Conservation (phyloP, 208 protist species). For the Angomonas deanei region DNA sequence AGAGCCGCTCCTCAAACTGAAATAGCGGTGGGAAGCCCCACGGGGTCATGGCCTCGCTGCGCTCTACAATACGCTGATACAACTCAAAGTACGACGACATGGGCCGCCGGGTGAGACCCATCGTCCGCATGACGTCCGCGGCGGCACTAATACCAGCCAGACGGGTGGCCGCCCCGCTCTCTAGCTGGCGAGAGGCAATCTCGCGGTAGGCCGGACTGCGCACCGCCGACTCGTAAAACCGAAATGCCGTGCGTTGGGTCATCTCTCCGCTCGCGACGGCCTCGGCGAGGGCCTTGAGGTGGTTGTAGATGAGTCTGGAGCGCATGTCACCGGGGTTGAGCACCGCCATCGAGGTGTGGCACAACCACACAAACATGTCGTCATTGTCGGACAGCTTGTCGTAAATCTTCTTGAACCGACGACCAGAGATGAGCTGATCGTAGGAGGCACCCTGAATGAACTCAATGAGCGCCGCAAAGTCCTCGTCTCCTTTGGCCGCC, state of each 20-base stretch:
- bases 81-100: slow-evolving; percentile 90
- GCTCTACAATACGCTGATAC: slow-evolving; percentile 88
- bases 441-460: slow-evolving; percentile 87
- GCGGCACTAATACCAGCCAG: slow-evolving; percentile 81
- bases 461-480: slow-evolving; percentile 82
- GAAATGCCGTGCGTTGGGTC: slow-evolving; percentile 84
- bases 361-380: slow-evolving; percentile 90
- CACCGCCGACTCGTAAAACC: slow-evolving; percentile 85
- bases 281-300: slow-evolving; percentile 81
- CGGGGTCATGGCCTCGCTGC: slow-evolving; percentile 87
- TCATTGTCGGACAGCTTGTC: slow-evolving; percentile 84
- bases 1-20: slow-evolving; percentile 87
- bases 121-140: slow-evolving; percentile 82
- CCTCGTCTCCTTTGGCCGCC: slow-evolving; percentile 50
- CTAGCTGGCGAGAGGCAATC: slow-evolving; percentile 74
- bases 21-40: slow-evolving; percentile 90
- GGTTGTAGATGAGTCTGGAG: slow-evolving; percentile 82
- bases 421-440: slow-evolving; percentile 85
- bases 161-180: slow-evolving; percentile 74
- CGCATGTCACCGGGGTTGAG: slow-evolving; percentile 87
- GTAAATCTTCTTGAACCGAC: slow-evolving; percentile 86
- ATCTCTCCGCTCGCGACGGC: slow-evolving; percentile 81
- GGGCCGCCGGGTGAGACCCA: slow-evolving; percentile 80
- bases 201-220: slow-evolving; percentile 84
- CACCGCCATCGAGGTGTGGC: slow-evolving; percentile 88